Base-by-base conservation (phyloP, 2,329 filamentous ascomycete species). In the Penicillium sp. region DNA sequence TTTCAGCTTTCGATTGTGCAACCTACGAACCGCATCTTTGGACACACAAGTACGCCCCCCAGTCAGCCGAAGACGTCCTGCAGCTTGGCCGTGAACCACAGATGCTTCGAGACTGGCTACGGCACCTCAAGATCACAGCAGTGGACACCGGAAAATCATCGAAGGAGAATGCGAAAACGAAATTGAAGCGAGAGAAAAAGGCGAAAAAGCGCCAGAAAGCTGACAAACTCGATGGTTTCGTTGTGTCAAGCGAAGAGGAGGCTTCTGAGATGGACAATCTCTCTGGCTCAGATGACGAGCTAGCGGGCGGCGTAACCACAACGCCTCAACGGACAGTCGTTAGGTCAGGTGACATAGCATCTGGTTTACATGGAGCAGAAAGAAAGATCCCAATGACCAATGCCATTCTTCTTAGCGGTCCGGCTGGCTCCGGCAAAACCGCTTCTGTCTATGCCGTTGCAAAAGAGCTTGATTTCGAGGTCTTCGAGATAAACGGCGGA, bases 401-500 rank as follows among this genome's bases (percentile, higher is more conserved):
- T 74, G 85, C 88, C 0, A 84, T 97, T n/a, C 79, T 99, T 8
- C 81, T 99, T 33, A 97, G 91, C 68, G 94, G 94, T 0, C 91
- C 93, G 3, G 83, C 90, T 64, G 94, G 94, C 0, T 93, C 89
- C 70, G 96, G 94, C 3, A 99, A 99, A 77, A 96, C 93, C 13
- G 93, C 96, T 6, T 87, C 92, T 1, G 89, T 97, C 0, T 93
- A 96, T 73, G 94, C 94, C 4, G 89, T 93, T 42, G 93, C 94
- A 5, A 93, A 90, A 68, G 93, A 99, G 75, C 81, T 97, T 17
- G 91, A 85, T 1, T 97, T 96, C 69, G 93, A 96, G 68, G 84
- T 99, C 1, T 99, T 99, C 65, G 94, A 99, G 74, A 92, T 99
- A 70, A 96, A 96, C 68, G 79, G 93, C 0, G 86, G 91, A 59